These are phyloP conservation scores for Vanrija sp. DNA, from an alignment of 1,284 basidiomycete genomes.

Conservation along the genomic window DNA sequence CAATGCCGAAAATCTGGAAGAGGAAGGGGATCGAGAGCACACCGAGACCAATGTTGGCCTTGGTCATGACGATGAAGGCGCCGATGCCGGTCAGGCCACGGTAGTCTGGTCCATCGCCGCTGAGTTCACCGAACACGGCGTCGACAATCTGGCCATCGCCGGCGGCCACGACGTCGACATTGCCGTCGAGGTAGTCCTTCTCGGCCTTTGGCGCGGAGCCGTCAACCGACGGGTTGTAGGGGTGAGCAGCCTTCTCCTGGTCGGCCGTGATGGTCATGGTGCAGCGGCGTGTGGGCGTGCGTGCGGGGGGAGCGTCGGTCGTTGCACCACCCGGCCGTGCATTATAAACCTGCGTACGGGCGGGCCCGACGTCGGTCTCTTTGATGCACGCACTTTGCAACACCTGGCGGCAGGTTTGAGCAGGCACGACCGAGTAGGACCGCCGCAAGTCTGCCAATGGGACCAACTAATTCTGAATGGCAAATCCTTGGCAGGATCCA, in stretches of 20 bases:
- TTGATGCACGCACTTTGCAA: too few relatives aligned
- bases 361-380: too few relatives aligned
- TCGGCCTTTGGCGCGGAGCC: not conserved
- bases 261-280: not conserved
- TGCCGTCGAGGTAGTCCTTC: not conserved
- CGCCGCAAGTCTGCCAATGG: too few relatives aligned
- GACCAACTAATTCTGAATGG: too few relatives aligned
- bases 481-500: too few relatives aligned
- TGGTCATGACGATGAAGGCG: slow-evolving; percentile 24
- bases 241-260: not conserved
- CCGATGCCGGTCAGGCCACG: slow-evolving; percentile 17
- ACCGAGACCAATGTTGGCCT: slow-evolving; percentile 37
- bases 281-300: too few relatives aligned
- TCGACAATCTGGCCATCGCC: slow-evolving; percentile 9
- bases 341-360: too few relatives aligned
- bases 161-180: too few relatives aligned
- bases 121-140: slow-evolving; percentile 28
- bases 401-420: too few relatives aligned
- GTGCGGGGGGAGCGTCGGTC: not conserved
- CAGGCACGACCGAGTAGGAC: too few relatives aligned
- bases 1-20: slow-evolving; percentile 28
- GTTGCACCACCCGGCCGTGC: too few relatives aligned
- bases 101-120: slow-evolving; percentile 27
- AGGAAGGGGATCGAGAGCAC: slow-evolving; percentile 35
- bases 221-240: not conserved